Conservation (phyloP, 345 rosid genomes). For the Syzygium aqueum region DNA sequence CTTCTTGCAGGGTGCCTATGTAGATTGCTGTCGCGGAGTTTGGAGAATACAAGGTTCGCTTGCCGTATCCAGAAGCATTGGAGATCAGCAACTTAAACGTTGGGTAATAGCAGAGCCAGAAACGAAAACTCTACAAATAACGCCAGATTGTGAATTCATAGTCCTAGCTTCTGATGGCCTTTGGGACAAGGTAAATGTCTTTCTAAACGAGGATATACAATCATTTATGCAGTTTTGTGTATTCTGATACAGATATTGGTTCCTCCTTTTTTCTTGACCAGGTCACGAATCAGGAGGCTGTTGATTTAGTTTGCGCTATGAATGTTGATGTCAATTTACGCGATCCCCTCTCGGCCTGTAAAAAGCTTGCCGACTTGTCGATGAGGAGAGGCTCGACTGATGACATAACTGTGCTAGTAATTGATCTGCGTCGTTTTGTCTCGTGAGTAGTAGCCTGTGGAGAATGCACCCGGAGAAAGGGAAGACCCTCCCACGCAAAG, state of each 20-base stretch:
- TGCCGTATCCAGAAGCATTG: conserved; percentile 80
- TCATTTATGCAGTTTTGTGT: not conserved
- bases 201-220: not conserved
- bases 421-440: conserved; percentile 32
- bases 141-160: conserved; percentile 62
- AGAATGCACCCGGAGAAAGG: not conserved
- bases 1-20: conserved; percentile 64
- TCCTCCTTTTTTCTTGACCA: conserved; percentile 4
- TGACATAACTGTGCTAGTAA: conserved; percentile 64
- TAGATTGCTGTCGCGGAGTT: conserved; percentile 53
- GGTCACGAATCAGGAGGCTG: conserved; percentile 83
- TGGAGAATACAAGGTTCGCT: conserved; percentile 87
- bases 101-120: conserved; percentile 89
- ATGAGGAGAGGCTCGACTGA: conserved; percentile 53
- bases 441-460: not conserved
- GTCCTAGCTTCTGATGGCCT: conserved; percentile 85
- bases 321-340: conserved; percentile 32
- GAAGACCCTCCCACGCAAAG: not conserved
- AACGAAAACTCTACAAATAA: conserved; percentile 32
- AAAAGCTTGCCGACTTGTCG: conserved; percentile 60
- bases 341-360: conserved; percentile 37
- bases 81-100: conserved; percentile 55
- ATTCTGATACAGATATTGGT: not conserved
- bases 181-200: conserved; percentile 62
- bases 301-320: conserved; percentile 51